phyloP scores from a whole-genome alignment of 768 basidiomycete genomes.

The Tylopilus felleus region DNA sequence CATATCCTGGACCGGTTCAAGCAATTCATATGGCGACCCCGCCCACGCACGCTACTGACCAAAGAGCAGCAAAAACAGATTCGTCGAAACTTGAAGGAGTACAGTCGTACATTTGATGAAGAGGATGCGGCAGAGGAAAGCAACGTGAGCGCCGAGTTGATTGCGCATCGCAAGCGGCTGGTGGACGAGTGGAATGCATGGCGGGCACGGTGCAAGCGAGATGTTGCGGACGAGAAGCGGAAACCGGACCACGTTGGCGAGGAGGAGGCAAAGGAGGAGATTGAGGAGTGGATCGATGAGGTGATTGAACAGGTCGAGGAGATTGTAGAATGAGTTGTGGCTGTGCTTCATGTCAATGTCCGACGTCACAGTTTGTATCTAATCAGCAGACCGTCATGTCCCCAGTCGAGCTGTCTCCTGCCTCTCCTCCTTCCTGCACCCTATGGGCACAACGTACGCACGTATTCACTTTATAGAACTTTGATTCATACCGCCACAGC shows the following conservation, averaged over 20 bases:
- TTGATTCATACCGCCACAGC: slow-evolving; percentile 39
- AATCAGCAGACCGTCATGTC: slow-evolving; percentile 26
- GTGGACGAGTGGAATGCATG: slow-evolving; percentile 99
- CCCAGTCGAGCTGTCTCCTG: slow-evolving; percentile 29
- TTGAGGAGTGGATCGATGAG: slow-evolving; percentile 93
- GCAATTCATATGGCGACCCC: slow-evolving; percentile 97
- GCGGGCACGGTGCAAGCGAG: slow-evolving; percentile 69
- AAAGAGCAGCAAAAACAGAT: slow-evolving; percentile 87
- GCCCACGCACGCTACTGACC: slow-evolving; percentile 82
- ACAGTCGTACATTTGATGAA: slow-evolving; percentile 89
- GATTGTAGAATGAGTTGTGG: slow-evolving; percentile 47
- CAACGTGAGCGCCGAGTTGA: slow-evolving; percentile 89
- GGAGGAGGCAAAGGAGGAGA: slow-evolving; percentile 75
- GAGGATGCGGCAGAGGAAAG: slow-evolving; percentile 95
- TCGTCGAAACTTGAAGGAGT: slow-evolving; percentile 87
- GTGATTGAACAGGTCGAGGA: slow-evolving; percentile 91
- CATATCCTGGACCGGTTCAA: slow-evolving; percentile 93
- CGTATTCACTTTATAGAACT: not conserved
- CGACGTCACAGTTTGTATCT: slow-evolving; percentile 8
- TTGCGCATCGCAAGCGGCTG: slow-evolving; percentile 84
- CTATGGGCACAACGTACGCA: slow-evolving; percentile 74
- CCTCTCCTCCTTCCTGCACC: slow-evolving; percentile 44
- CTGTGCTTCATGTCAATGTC: slow-evolving; percentile 15
- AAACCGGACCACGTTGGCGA: slow-evolving; percentile 36
- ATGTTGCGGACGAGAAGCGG: slow-evolving; percentile 55